Evolutionary conservation across 1,139 yeast species (phyloP).

Genomic region (Debaryomyces sp.): DNA sequence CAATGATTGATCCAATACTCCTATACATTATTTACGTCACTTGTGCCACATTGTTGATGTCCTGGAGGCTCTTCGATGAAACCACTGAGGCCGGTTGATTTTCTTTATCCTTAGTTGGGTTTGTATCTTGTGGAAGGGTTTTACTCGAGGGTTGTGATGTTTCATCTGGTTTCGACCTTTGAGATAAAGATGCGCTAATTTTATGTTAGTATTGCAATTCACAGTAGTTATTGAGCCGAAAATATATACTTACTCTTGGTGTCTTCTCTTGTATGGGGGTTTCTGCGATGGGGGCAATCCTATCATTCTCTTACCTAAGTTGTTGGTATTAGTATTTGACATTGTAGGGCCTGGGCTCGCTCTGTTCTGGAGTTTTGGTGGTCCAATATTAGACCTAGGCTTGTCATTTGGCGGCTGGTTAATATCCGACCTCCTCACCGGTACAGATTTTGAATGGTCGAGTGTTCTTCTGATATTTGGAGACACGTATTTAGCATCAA

Average conservation of each 20-base stretch:
- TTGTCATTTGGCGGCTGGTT: neutral
- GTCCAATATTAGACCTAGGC: neutral
- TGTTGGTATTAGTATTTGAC: slow-evolving; percentile 3
- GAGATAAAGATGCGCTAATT: slow-evolving; percentile 5
- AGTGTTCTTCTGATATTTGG: slow-evolving; percentile 55
- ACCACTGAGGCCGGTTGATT: slow-evolving; percentile 2
- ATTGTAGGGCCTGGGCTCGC: slow-evolving; percentile 14
- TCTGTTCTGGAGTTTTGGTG: neutral
- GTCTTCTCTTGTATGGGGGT: slow-evolving; percentile 16
- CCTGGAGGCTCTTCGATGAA: neutral
- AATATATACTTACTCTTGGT: slow-evolving; percentile 16
- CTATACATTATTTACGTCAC: neutral
- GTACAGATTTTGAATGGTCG: slow-evolving; percentile 62
- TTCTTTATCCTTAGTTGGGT: slow-evolving; percentile 10
- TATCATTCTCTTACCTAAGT: slow-evolving; percentile 28
- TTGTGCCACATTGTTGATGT: neutral
- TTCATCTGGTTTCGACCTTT: slow-evolving; percentile 1
- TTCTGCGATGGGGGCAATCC: slow-evolving; percentile 40
- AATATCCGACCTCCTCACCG: slow-evolving; percentile 48
- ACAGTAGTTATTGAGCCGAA: neutral
- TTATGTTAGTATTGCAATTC: slow-evolving; percentile 5
- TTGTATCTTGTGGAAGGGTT: neutral
- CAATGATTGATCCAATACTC: neutral
- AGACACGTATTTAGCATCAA: slow-evolving; percentile 53
- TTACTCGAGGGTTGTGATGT: neutral